Percentiles rank a stretch among this genome's conserved stretches.
Evolutionary conservation across 768 basidiomycete species (phyloP).

Genomic region (Pleurotus djamor): DNA sequence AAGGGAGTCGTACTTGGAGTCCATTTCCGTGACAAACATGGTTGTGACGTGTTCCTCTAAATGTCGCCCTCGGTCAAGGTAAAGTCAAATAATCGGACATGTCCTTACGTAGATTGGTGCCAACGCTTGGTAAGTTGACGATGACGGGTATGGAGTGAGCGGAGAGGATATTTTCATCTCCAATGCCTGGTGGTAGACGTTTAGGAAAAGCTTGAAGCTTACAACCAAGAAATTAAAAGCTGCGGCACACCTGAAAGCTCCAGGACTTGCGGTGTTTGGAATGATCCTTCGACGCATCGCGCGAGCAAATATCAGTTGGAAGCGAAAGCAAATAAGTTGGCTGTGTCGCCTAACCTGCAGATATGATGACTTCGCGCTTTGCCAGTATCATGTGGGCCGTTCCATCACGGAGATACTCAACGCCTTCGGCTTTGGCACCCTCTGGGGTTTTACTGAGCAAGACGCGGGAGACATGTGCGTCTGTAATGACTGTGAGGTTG

Average conservation of each 20-base stretch:
- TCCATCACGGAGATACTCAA: conserved; percentile 17
- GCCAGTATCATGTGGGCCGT: conserved; percentile 14
- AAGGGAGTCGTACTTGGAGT: conserved; percentile 12
- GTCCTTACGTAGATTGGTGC: conserved; percentile 23
- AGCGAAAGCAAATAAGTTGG: not conserved
- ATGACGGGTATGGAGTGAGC: conserved; percentile 15
- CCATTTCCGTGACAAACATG: conserved; percentile 10
- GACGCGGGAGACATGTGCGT: conserved; percentile 19
- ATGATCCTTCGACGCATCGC: conserved; percentile 13
- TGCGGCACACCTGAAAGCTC: conserved; percentile 20
- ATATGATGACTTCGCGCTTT: conserved; percentile 43
- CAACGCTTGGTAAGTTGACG: conserved; percentile 26
- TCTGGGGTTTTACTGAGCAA: conserved; percentile 8
- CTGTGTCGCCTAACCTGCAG: conserved; percentile 25
- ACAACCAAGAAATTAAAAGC: too few relatives aligned
- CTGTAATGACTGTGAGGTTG: conserved; percentile 20
- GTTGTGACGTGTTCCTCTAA: conserved; percentile 14
- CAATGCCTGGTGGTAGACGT: conserved; percentile 13
- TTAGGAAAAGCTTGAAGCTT: not conserved
- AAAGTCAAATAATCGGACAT: not conserved
- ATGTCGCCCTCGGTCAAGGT: too few relatives aligned
- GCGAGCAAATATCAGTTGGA: not conserved
- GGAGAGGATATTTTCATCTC: conserved; percentile 13
- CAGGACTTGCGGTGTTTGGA: conserved; percentile 26
- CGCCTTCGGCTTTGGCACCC: conserved; percentile 12